Evolutionary conservation across 164 flowering plant genomes (phyloP).

Genomic region (Liquidambar formosana): DNA sequence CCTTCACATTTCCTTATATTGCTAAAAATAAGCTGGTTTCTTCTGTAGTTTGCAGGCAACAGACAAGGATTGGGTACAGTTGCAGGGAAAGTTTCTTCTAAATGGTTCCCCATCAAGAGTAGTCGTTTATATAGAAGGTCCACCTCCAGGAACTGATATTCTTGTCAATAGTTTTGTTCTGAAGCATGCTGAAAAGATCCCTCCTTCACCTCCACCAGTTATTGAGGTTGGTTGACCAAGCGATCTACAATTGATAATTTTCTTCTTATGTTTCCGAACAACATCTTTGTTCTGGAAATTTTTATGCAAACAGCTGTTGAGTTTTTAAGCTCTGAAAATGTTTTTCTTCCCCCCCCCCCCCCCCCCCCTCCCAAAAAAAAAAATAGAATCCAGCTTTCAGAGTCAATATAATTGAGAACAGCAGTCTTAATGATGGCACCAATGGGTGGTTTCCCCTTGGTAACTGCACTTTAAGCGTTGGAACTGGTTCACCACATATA

Average conservation of each 20-base stretch:
- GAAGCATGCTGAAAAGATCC: slow-evolving; percentile 71
- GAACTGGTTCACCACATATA: slow-evolving; percentile 74
- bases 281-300: neutral
- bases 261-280: neutral
- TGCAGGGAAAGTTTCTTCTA: slow-evolving; percentile 86
- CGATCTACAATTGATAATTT: neutral
- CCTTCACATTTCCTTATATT: neutral
- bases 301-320: neutral
- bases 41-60: slow-evolving; percentile 74
- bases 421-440: slow-evolving; percentile 59
- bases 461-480: slow-evolving; percentile 63
- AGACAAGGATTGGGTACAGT: slow-evolving; percentile 78
- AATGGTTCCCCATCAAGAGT: slow-evolving; percentile 73
- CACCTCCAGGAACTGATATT: slow-evolving; percentile 93
- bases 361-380: too few relatives aligned
- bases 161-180: slow-evolving; percentile 75
- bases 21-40: slow-evolving; percentile 5
- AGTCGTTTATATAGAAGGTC: slow-evolving; percentile 85
- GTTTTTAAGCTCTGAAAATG: neutral
- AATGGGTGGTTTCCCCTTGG: slow-evolving; percentile 92
- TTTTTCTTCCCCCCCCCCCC: slow-evolving; percentile 18
- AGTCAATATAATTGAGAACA: slow-evolving; percentile 73
- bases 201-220: slow-evolving; percentile 78
- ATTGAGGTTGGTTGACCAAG: slow-evolving; percentile 56
- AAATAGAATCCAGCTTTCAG: slow-evolving; percentile 79